Evolutionary conservation across 2,329 filamentous ascomycete genomes (phyloP).

Genomic region (Periglandula ipomoeae): DNA sequence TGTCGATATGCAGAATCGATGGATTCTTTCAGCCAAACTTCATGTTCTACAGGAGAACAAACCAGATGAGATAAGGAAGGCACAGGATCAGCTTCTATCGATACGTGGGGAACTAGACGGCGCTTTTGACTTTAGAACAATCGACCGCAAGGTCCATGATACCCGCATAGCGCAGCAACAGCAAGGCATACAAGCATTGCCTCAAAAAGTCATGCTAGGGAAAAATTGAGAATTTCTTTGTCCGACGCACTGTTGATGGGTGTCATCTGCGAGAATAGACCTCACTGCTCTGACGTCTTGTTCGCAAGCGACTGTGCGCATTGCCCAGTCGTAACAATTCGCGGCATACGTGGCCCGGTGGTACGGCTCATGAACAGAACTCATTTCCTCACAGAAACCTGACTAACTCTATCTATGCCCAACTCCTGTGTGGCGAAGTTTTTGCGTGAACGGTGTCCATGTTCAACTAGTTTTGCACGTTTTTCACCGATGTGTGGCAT

Average conservation of each 20-base stretch:
- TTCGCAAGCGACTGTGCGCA: too few relatives aligned
- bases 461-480: too few relatives aligned
- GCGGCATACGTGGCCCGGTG: too few relatives aligned
- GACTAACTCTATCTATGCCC: too few relatives aligned
- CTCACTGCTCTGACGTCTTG: background rate
- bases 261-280: background rate
- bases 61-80: constrained; percentile 48
- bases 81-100: constrained; percentile 39
- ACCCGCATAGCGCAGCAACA: constrained; percentile 34
- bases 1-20: constrained; percentile 39
- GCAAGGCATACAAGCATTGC: constrained; percentile 28
- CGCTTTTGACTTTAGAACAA: constrained; percentile 40
- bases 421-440: too few relatives aligned
- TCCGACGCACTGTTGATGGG: background rate
- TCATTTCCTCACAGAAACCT: too few relatives aligned
- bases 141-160: constrained; percentile 45
- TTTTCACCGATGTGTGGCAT: too few relatives aligned
- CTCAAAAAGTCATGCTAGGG: constrained; percentile 27
- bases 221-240: constrained; percentile 15
- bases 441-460: too few relatives aligned
- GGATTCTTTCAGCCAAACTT: constrained; percentile 46
- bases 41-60: constrained; percentile 48
- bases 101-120: constrained; percentile 39
- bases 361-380: too few relatives aligned
- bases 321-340: too few relatives aligned